These are phyloP conservation scores for Lactarius akahatsu DNA, from an alignment of 768 basidiomycete species.

Conservation along the genomic window DNA sequence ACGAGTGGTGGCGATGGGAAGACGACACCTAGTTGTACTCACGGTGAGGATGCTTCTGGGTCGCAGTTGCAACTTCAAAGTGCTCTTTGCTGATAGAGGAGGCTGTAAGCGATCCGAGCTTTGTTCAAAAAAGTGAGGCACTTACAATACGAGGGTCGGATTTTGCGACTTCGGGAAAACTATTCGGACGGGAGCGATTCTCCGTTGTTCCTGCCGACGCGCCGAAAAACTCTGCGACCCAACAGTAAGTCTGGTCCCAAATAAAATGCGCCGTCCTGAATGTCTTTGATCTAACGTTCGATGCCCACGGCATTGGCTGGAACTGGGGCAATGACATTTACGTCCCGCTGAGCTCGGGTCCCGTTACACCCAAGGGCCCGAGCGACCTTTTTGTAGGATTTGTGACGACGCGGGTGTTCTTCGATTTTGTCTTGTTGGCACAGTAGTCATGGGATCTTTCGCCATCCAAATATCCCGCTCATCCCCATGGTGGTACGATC, in stretches of 20 bases:
- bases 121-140: too few species aligned
- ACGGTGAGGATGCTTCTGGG: too few species aligned
- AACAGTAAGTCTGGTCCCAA: neutral
- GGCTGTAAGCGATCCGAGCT: too few species aligned
- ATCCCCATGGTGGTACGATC: constrained; percentile 39
- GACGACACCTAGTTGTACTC: too few species aligned
- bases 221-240: constrained; percentile 9
- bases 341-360: constrained; percentile 40
- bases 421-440: constrained; percentile 39
- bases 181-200: constrained; percentile 23
- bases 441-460: constrained; percentile 35
- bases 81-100: too few species aligned
- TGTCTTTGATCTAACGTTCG: constrained; percentile 50
- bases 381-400: constrained; percentile 41
- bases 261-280: constrained; percentile 33
- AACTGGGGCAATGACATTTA: constrained; percentile 46
- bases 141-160: neutral
- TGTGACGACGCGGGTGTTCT: constrained; percentile 46
- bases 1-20: too few species aligned
- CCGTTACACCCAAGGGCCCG: constrained; percentile 42
- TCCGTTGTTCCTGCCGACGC: constrained; percentile 17
- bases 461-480: constrained; percentile 36
- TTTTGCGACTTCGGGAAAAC: constrained; percentile 19
- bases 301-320: constrained; percentile 61
- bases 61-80: too few species aligned